A percentile compares a stretch with the other conserved stretches of the same genome.
Evolutionary conservation across 164 flowering plant species (phyloP).

Genomic region (Kingdonia uniflora): DNA sequence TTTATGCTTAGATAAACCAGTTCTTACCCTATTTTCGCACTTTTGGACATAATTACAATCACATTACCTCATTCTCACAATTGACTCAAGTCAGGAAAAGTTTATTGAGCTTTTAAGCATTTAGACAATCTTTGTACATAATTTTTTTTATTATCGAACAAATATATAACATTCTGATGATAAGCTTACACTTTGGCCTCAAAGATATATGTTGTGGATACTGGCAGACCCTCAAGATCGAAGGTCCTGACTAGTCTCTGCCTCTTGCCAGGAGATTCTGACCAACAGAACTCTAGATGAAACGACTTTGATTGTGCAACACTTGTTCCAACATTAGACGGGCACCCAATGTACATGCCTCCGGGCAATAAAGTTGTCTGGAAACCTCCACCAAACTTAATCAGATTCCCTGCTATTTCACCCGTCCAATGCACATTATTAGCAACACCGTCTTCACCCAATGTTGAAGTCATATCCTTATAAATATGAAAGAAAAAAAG

Average conservation of each 20-base stretch:
- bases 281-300: slow-evolving; percentile 94
- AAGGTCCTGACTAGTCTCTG: slow-evolving; percentile 80
- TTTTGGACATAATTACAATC: too few species aligned
- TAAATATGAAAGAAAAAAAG: background rate
- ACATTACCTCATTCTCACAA: too few species aligned
- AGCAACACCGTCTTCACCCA: slow-evolving; percentile 23
- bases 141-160: too few species aligned
- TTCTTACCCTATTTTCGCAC: too few species aligned
- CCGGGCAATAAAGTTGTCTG: slow-evolving; percentile 77
- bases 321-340: slow-evolving; percentile 49
- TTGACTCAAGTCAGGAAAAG: too few species aligned
- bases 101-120: too few species aligned
- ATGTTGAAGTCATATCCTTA: background rate
- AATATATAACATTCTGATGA: too few species aligned
- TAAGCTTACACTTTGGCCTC: slow-evolving; percentile 33
- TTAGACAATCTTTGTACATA: too few species aligned
- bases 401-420: slow-evolving; percentile 34
- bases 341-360: slow-evolving; percentile 91
- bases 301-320: slow-evolving; percentile 62
- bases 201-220: slow-evolving; percentile 63
- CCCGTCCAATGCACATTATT: slow-evolving; percentile 79
- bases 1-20: too few species aligned
- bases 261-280: slow-evolving; percentile 58
- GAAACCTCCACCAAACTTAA: slow-evolving; percentile 65
- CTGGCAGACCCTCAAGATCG: slow-evolving; percentile 71